A percentile compares a stretch with the other conserved stretches of the same genome.
Evolutionary conservation across 2,329 filamentous ascomycete species (phyloP).

Genomic region (Pyrenophora tritici-repentis): DNA sequence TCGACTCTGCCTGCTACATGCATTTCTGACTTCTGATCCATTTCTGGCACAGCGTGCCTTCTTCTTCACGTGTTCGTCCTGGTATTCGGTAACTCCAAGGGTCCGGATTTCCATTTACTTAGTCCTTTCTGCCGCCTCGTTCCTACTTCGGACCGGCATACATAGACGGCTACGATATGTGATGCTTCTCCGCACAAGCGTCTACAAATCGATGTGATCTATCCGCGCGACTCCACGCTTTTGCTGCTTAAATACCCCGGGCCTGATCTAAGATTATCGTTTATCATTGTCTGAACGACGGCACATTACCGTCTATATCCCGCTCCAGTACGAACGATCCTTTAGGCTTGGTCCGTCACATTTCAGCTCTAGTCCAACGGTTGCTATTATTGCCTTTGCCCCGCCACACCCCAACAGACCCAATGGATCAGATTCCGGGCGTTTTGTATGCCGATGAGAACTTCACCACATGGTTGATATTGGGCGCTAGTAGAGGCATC

Average conservation of each 20-base stretch:
- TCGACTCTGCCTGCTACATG: background rate
- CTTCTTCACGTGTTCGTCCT: background rate
- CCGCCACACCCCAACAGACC: slow-evolving; percentile 18
- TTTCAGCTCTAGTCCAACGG: background rate
- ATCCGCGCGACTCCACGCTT: slow-evolving; percentile 10
- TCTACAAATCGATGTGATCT: slow-evolving; percentile 17
- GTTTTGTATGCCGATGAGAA: slow-evolving; percentile 49
- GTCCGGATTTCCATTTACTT: background rate
- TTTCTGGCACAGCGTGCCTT: background rate
- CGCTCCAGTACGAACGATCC: background rate
- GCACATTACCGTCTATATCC: slow-evolving; percentile 8
- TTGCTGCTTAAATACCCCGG: slow-evolving; percentile 3
- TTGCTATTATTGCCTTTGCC: slow-evolving; percentile 22
- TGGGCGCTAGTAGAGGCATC: slow-evolving; percentile 55
- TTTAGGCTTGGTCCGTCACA: slow-evolving; percentile 1
- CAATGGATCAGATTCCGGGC: slow-evolving; percentile 52
- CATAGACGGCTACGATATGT: slow-evolving; percentile 8
- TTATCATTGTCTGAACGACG: slow-evolving; percentile 14
- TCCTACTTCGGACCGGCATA: slow-evolving; percentile 15
- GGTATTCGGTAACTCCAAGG: background rate
- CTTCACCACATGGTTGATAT: slow-evolving; percentile 53
- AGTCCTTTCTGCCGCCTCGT: slow-evolving; percentile 5
- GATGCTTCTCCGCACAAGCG: slow-evolving; percentile 9
- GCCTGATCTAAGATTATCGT: slow-evolving; percentile 8
- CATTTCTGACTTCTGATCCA: background rate